phyloP scores from a whole-genome alignment of 106 monocot species.

The Dendrobium nobile region DNA sequence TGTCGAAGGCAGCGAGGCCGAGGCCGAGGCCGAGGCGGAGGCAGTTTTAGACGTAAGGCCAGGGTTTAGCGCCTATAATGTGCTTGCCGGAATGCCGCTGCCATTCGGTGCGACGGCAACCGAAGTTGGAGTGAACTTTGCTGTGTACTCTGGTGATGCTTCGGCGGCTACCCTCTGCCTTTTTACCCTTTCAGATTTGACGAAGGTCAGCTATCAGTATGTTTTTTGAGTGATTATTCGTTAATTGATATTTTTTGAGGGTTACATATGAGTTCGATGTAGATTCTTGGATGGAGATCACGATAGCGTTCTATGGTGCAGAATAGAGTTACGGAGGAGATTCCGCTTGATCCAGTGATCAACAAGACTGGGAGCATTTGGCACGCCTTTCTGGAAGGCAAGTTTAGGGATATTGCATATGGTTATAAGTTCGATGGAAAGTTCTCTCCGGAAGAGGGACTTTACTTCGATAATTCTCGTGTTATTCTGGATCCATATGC shows the following conservation, averaged over 20 bases:
- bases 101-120: constrained; percentile 66
- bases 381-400: constrained; percentile 66
- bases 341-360: constrained; percentile 50
- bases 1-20: constrained; percentile 10
- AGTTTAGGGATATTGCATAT: constrained; percentile 56
- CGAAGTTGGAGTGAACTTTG: constrained; percentile 72
- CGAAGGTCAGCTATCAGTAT: constrained; percentile 20
- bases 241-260: background rate
- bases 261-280: background rate
- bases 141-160: constrained; percentile 55
- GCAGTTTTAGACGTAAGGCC: constrained; percentile 8
- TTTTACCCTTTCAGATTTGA: constrained; percentile 47
- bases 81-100: constrained; percentile 44
- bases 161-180: constrained; percentile 67
- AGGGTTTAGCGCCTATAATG: constrained; percentile 3
- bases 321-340: constrained; percentile 53
- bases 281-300: constrained; percentile 1
- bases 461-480: constrained; percentile 57
- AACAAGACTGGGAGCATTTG: constrained; percentile 86
- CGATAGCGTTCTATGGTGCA: constrained; percentile 16
- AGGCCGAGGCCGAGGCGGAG: constrained; percentile 8
- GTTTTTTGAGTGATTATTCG: constrained; percentile 1
- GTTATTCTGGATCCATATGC: constrained; percentile 88
- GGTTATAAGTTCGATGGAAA: constrained; percentile 81
- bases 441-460: constrained; percentile 54